phyloP scores from a whole-genome alignment of 306 rosid species.

The Luffa aegyptiaca region DNA sequence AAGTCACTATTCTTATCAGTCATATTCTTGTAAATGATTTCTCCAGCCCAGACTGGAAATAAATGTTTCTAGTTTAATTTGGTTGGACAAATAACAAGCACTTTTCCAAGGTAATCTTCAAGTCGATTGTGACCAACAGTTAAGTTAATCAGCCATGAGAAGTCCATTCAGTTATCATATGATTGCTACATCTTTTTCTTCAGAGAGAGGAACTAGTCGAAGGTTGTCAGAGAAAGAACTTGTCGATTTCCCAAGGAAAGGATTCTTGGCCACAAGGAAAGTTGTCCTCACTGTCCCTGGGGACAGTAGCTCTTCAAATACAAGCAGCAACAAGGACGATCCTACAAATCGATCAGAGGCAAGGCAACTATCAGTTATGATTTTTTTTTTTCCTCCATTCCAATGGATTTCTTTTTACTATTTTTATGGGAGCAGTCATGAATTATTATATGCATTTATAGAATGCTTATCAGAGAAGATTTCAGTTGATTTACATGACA shows the following conservation, averaged over 20 bases:
- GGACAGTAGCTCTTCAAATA: conserved; percentile 43
- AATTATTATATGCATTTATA: neutral
- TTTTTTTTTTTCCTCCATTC: neutral
- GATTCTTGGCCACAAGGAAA: conserved; percentile 16
- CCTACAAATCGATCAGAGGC: conserved; percentile 46
- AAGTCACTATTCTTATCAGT: neutral
- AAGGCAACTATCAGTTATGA: conserved; percentile 16
- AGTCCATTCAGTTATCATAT: neutral
- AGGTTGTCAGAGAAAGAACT: conserved; percentile 19
- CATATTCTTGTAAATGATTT: neutral
- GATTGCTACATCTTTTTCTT: neutral
- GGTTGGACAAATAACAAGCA: neutral
- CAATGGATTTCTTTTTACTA: neutral
- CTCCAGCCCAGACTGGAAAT: neutral
- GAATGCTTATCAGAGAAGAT: neutral
- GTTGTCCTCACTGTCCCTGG: conserved; percentile 21
- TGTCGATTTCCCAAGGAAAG: conserved; percentile 23
- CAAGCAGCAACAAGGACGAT: conserved; percentile 32
- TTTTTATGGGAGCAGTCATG: neutral
- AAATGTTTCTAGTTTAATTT: neutral
- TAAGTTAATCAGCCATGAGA: neutral
- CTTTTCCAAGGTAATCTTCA: neutral
- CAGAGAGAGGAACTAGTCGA: conserved; percentile 29
- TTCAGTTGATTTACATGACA: neutral
- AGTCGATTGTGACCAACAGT: neutral